Evolutionary conservation across 1,284 basidiomycete genomes (phyloP).

Genomic region (Anthracocystis walkeri): DNA sequence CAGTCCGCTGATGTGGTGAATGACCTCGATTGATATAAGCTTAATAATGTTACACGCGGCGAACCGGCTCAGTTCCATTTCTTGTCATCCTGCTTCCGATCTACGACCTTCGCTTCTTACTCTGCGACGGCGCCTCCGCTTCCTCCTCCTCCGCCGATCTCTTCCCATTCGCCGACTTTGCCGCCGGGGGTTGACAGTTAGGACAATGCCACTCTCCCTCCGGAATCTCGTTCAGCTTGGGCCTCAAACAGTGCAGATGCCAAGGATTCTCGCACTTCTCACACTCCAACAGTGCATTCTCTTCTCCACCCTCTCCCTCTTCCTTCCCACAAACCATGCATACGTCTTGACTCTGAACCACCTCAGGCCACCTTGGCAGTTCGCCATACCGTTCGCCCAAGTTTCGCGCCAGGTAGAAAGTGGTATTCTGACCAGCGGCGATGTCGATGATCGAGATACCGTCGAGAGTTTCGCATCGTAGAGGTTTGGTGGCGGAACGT

Average conservation of each 20-base stretch:
- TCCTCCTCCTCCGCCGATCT: conserved; percentile 21
- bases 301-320: conserved; percentile 71
- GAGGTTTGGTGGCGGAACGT: conserved; percentile 88
- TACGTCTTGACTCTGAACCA: conserved; percentile 77
- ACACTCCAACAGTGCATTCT: conserved; percentile 70
- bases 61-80: conserved; percentile 13
- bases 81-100: not conserved
- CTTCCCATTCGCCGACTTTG: conserved; percentile 18
- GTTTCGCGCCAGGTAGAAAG: conserved; percentile 79
- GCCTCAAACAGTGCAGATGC: conserved; percentile 83
- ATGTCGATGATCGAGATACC: conserved; percentile 83
- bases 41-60: not conserved
- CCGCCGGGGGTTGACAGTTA: conserved; percentile 41
- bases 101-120: conserved; percentile 29
- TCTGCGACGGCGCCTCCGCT: conserved; percentile 15
- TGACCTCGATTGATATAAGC: too few species aligned
- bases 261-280: conserved; percentile 85
- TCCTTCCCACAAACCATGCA: conserved; percentile 82
- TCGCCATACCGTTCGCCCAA: conserved; percentile 69
- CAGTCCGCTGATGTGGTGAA: too few species aligned
- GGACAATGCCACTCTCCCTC: conserved; percentile 74
- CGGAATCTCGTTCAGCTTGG: conserved; percentile 81
- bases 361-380: conserved; percentile 61
- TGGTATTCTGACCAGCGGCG: conserved; percentile 85
- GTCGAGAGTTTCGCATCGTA: conserved; percentile 77